Base-by-base conservation (phyloP, 2,329 filamentous ascomycete genomes). In the Alternaria sp. region DNA sequence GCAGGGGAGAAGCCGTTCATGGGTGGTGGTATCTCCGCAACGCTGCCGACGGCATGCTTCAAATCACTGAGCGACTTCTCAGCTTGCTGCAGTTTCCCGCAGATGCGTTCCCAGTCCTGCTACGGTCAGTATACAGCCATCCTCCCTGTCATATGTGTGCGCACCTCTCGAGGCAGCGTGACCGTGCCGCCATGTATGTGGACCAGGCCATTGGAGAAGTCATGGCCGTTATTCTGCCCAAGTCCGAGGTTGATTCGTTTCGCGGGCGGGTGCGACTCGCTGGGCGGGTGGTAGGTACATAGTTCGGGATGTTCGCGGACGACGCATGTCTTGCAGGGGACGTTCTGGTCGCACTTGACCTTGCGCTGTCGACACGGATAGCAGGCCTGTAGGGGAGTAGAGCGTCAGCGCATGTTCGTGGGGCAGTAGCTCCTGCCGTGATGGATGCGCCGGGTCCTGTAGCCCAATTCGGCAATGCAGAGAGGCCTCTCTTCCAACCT, bases 271-370 rank as follows among this genome's bases (percentile, higher is more conserved):
- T 81, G 79, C 57, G 73, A 72, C 67, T 81, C 79, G 69, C 73
- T 77, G 12, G 79, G 79, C 6, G 79, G 79, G 62, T 80, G 79
- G 66, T 81, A 81, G 54, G 78, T 81, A 71, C 83, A 85, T 47
- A 85, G 75, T 67, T 85, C 83, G n/a, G 83, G 83, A 60, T 85
- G 83, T 63, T 85, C 83, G 65, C 83, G 75, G 63, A 83, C 83
- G 59, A 84, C 79, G 71, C 83, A 85, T 57, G 83, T 85, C 66
- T 83, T 83, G 71, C 83, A 85, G 11, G 83, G 83, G 28, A 81
- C 79, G 19, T 74, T 73, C 63, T 79, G 83, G 68, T 85, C 83
- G 76, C 83, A 85, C 71, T 82, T 84, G 52, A 81, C 80, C 65
- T 81, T 81, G 59, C 80, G 76, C 68, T 81, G 83, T 46, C 83